These are phyloP conservation scores for Echeveria elegans DNA, from an alignment of 164 flowering plant genomes.

Conservation along the genomic window DNA sequence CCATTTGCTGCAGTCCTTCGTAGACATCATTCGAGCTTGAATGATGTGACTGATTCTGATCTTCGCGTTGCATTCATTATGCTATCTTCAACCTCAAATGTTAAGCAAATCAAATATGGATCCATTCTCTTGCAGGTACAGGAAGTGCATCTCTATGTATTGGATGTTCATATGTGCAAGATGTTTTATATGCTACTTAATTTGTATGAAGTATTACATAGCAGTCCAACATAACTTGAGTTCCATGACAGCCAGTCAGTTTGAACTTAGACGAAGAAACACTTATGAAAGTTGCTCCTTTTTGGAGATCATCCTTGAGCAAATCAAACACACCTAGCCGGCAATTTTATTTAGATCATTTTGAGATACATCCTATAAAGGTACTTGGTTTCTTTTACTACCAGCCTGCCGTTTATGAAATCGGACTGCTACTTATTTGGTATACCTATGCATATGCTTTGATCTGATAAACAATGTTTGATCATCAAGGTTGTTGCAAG, in stretches of 20 bases:
- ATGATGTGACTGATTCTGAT: slow-evolving; percentile 32
- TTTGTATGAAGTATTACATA: background rate
- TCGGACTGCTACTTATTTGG: background rate
- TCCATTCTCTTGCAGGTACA: slow-evolving; percentile 80
- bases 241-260: slow-evolving; percentile 60
- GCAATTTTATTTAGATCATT: slow-evolving; percentile 82
- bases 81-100: slow-evolving; percentile 43
- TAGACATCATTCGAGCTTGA: slow-evolving; percentile 38
- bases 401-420: background rate
- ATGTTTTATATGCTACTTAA: background rate
- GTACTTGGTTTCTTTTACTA: slow-evolving; percentile 21
- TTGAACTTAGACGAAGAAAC: slow-evolving; percentile 94
- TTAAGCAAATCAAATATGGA: slow-evolving; percentile 57
- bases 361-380: slow-evolving; percentile 96
- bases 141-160: background rate
- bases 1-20: slow-evolving; percentile 87
- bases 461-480: background rate
- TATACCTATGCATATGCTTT: background rate
- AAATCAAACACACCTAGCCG: slow-evolving; percentile 44
- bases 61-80: slow-evolving; percentile 43
- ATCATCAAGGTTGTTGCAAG: slow-evolving; percentile 53
- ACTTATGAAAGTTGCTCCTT: slow-evolving; percentile 74
- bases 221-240: slow-evolving; percentile 4
- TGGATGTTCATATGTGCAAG: background rate
- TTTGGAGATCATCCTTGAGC: slow-evolving; percentile 86